These are phyloP conservation scores for Arthrobotrys conoides DNA, from an alignment of 2,329 filamentous ascomycete genomes.

Conservation along the genomic window DNA sequence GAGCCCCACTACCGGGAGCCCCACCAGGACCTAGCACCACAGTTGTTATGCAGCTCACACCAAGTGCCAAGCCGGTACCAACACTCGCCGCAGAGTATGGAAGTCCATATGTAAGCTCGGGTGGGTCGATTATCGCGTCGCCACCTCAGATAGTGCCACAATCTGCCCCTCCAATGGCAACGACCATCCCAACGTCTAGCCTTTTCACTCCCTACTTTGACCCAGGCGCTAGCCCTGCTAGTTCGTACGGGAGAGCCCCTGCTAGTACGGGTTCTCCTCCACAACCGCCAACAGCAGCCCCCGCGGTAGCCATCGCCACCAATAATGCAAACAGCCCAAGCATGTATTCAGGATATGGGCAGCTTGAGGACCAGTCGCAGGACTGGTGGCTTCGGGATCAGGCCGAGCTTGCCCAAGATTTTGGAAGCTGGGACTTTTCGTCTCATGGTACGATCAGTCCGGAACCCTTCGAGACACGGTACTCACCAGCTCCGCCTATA, in stretches of 20 bases:
- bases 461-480: constrained; percentile 49
- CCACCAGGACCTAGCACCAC: constrained; percentile 34
- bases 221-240: constrained; percentile 45
- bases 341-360: constrained; percentile 61
- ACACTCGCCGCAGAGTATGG: constrained; percentile 39
- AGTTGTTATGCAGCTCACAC: constrained; percentile 18
- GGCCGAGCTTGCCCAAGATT: constrained; percentile 73
- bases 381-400: constrained; percentile 78
- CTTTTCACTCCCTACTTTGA: constrained; percentile 59
- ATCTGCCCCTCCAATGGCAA: constrained; percentile 8
- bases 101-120: constrained; percentile 28
- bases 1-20: constrained; percentile 25
- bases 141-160: constrained; percentile 39
- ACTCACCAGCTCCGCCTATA: constrained; percentile 49
- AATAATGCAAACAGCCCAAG: constrained; percentile 59
- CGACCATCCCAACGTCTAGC: constrained; percentile 30
- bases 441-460: constrained; percentile 59
- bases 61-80: constrained; percentile 13
- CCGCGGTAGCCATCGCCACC: constrained; percentile 30
- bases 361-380: constrained; percentile 67
- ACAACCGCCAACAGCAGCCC: constrained; percentile 41
- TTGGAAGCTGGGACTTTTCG: constrained; percentile 67
- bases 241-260: constrained; percentile 25
- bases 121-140: constrained; percentile 26
- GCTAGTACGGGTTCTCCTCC: constrained; percentile 62